A percentile compares a stretch with the other conserved stretches of the same genome.
These are phyloP conservation scores for Aspergillus tubingensis DNA, from an alignment of 2,329 filamentous ascomycete species.

Conservation along the genomic window DNA sequence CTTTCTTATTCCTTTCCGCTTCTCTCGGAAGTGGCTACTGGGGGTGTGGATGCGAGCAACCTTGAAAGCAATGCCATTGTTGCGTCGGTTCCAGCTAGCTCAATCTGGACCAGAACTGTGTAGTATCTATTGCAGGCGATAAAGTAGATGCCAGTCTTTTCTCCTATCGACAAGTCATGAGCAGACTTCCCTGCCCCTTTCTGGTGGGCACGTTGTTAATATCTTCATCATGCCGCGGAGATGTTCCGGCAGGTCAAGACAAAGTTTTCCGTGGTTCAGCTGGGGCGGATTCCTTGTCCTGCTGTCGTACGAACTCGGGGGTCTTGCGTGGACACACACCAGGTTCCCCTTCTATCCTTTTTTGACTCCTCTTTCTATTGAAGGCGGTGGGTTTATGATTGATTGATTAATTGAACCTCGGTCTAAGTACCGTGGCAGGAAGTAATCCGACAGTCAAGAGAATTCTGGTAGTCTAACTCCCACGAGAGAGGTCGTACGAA, in stretches of 20 bases:
- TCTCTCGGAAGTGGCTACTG: neutral
- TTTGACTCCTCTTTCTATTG: too few species aligned
- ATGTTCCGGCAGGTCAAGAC: constrained; percentile 9
- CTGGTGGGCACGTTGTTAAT: neutral
- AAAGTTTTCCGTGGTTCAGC: constrained; percentile 6
- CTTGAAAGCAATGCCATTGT: neutral
- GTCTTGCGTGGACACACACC: too few species aligned
- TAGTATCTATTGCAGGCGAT: neutral
- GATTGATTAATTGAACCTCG: neutral
- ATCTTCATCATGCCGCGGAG: constrained; percentile 6
- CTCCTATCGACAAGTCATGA: neutral
- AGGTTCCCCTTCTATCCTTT: too few species aligned
- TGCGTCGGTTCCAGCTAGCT: neutral
- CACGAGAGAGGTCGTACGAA: too few species aligned
- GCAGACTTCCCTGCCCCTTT: neutral
- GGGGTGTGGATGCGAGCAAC: neutral
- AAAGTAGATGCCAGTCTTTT: neutral
- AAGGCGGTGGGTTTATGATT: neutral
- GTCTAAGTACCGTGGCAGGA: neutral
- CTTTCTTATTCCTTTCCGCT: neutral
- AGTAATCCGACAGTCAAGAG: too few species aligned
- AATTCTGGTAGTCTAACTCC: too few species aligned
- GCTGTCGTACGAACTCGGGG: neutral
- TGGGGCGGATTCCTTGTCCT: constrained; percentile 11
- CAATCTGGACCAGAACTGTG: neutral